Base-by-base conservation (phyloP, 768 basidiomycete species). In the Suillus cothurnatus region DNA sequence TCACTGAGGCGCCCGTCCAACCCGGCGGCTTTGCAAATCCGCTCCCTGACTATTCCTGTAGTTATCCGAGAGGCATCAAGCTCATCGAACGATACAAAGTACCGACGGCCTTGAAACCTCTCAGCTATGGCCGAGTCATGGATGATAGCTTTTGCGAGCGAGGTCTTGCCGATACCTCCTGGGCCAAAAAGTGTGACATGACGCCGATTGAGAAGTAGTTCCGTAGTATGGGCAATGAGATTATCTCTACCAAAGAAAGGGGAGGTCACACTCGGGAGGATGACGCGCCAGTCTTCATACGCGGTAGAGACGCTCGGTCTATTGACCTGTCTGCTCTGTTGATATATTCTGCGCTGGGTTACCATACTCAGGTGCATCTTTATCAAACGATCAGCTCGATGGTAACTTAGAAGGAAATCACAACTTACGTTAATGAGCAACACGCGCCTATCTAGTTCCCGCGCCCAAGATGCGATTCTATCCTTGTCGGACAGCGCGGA, bases 21-120 rank as follows among this genome's bases (percentile, higher is more conserved):
- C 28, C 50, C 50, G 9, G 50, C 28, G 28, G 50, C 50, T 31
- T 17, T 52, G 50, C 50, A 52, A 52, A 52, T 31, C 28, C 50
- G 17, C 50, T 52, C 50, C 28, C 8, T 52, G 3, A 52, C 28
- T 52, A 11, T 31, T 52, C 50, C 28, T 31, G 50, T 4, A 9
- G 50, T 31, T 31, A 31, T 31, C 28, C 17, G 17, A 28, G 28
- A 52, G 7, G 28, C 56, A 15, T 50, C 26, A 1, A 61, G 41
- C 8, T n/a, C 61, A 61, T 61, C 61, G 31, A 61, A 61, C 2
- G 43, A 49, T 34, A 49, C 49, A 56, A 64, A 64, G 39, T 43
- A 43, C 11, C 39, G 50, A 15, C 52, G 62, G 9, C 41, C 62
- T 43, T 31, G 34, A 53, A 50, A 63, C 53, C 23, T 63, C 34